Evolutionary conservation across 345 rosid genomes (phyloP).

Genomic region (Leavenworthia alabamica): DNA sequence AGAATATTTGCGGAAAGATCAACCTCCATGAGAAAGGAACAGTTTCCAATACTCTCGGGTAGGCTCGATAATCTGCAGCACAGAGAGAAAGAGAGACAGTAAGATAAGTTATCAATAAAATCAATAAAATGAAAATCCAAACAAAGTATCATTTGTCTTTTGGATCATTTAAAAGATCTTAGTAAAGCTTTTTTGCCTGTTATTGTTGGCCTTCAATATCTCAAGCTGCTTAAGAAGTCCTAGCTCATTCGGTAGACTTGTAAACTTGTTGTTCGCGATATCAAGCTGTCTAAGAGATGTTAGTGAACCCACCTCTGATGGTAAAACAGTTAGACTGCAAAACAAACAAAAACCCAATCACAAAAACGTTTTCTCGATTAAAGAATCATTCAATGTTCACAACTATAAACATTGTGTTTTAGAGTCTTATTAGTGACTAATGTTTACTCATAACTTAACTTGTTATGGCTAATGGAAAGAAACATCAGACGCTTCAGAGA

Average conservation of each 20-base stretch:
- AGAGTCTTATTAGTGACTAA: background rate
- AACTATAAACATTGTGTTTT: background rate
- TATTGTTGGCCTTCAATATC: constrained; percentile 65
- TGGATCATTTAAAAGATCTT: background rate
- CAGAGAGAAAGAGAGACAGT: background rate
- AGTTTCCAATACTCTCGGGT: constrained; percentile 47
- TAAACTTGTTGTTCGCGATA: constrained; percentile 60
- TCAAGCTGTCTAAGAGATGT: constrained; percentile 62
- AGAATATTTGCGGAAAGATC: constrained; percentile 83
- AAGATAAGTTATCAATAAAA: background rate
- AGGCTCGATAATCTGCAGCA: constrained; percentile 49
- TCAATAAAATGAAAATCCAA: background rate
- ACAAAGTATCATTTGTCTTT: background rate
- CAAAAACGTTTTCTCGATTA: background rate
- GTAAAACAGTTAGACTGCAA: constrained; percentile 64
- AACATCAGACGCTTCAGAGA: constrained; percentile 50
- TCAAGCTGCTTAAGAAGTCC: constrained; percentile 64
- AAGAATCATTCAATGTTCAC: background rate
- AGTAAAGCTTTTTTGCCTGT: constrained; percentile 41
- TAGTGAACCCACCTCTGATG: constrained; percentile 51
- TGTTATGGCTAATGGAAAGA: constrained; percentile 61
- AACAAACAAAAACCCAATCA: background rate
- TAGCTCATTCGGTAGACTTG: constrained; percentile 60
- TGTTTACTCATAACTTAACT: constrained; percentile 24
- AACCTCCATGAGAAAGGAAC: constrained; percentile 68